Percentiles rank a stretch among this genome's conserved stretches.
Evolutionary conservation across 768 basidiomycete genomes (phyloP).

Genomic region (Lactarius pseudohatsudake): DNA sequence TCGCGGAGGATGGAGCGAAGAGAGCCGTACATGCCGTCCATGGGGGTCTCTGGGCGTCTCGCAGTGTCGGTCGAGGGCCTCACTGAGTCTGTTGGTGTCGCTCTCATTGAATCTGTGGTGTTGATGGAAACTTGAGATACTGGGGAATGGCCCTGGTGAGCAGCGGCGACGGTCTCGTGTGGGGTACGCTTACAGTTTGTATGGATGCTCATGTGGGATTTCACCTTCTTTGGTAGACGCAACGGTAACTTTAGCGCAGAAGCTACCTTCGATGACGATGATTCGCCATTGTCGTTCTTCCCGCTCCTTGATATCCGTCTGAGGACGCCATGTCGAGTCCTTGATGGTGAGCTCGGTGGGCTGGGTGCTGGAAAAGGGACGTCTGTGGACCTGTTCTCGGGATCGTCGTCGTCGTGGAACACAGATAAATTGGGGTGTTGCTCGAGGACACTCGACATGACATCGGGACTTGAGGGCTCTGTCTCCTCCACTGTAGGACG

Average conservation of each 20-base stretch:
- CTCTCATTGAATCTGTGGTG: conserved; percentile 33
- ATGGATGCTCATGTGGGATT: conserved; percentile 26
- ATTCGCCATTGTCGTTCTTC: conserved; percentile 22
- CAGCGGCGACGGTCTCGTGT: neutral
- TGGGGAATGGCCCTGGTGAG: conserved; percentile 3
- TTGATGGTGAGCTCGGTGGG: conserved; percentile 28
- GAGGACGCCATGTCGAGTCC: conserved; percentile 25
- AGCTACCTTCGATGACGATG: conserved; percentile 24
- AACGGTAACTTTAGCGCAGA: conserved; percentile 25
- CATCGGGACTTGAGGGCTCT: conserved; percentile 15
- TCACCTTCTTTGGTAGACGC: conserved; percentile 29
- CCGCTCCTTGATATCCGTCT: conserved; percentile 27
- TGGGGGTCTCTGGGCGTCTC: conserved; percentile 35
- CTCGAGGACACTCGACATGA: conserved; percentile 20
- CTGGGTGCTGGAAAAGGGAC: conserved; percentile 26
- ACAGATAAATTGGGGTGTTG: conserved; percentile 24
- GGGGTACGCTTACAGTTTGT: conserved; percentile 19
- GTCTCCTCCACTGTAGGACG: conserved; percentile 22
- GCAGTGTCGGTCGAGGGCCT: conserved; percentile 32
- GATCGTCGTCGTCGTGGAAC: conserved; percentile 17
- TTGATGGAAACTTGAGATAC: conserved; percentile 29
- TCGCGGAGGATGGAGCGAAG: conserved; percentile 73
- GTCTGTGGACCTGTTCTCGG: conserved; percentile 18
- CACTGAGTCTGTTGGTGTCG: conserved; percentile 32
- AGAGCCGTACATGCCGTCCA: conserved; percentile 46